Conservation (phyloP, 2,329 filamentous ascomycete genomes). For the Botryotinia calthae region DNA sequence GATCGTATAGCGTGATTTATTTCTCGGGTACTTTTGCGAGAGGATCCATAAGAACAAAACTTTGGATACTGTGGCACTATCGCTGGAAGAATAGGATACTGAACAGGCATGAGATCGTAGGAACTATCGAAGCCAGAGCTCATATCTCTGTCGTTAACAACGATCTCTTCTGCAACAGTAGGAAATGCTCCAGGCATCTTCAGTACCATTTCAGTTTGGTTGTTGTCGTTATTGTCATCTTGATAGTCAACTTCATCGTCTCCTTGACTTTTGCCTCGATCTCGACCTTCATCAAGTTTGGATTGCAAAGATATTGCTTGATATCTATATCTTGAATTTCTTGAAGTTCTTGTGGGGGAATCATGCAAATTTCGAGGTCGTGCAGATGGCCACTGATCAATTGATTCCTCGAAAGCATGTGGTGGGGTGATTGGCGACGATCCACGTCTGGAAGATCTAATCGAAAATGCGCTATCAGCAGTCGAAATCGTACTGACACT, state of each 20-base stretch:
- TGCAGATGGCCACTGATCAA: not conserved
- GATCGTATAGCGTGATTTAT: slow-evolving; percentile 2
- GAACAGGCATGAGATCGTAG: not conserved
- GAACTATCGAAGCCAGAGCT: not conserved
- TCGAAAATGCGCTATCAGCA: not conserved
- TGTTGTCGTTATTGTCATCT: not conserved
- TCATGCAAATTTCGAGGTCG: not conserved
- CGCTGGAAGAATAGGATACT: not conserved
- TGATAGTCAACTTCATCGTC: not conserved
- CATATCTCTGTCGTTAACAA: too few relatives aligned
- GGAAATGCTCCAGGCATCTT: not conserved
- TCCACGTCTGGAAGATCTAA: not conserved
- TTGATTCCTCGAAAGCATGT: not conserved
- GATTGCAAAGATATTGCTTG: not conserved
- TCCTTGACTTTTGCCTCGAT: not conserved
- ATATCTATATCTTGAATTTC: not conserved
- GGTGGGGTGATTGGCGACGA: not conserved
- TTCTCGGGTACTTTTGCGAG: slow-evolving; percentile 3
- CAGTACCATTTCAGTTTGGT: not conserved
- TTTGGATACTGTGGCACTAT: not conserved
- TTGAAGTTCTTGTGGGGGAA: not conserved
- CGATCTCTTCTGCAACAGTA: too few relatives aligned
- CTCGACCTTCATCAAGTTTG: not conserved
- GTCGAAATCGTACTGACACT: not conserved
- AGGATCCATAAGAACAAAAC: not conserved